Conservation (phyloP, 176 grass and related monocot genomes). For the Rhipidocladum racemiflorum region DNA sequence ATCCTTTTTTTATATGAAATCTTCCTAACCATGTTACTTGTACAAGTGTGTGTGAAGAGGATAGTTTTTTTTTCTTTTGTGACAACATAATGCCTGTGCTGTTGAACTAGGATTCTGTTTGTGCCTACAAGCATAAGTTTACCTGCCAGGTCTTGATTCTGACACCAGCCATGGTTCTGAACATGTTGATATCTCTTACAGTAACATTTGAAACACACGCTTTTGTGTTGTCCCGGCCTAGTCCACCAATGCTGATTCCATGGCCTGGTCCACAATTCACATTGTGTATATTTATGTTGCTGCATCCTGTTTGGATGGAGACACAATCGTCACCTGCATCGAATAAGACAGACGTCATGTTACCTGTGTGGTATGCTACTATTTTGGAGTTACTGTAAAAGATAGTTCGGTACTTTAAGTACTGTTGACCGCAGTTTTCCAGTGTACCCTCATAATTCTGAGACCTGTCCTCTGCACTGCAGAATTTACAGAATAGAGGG, state of each 20-base stretch:
- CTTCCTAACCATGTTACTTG: background rate
- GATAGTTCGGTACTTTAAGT: background rate
- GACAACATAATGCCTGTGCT: background rate
- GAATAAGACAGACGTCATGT: slow-evolving; percentile 16
- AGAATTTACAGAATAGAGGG: slow-evolving; percentile 21
- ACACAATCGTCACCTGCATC: slow-evolving; percentile 83
- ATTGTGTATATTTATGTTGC: slow-evolving; percentile 86
- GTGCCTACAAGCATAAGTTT: slow-evolving; percentile 30
- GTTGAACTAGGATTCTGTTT: slow-evolving; percentile 23
- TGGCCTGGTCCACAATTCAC: slow-evolving; percentile 97
- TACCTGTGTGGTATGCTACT: slow-evolving; percentile 7
- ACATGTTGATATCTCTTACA: slow-evolving; percentile 82
- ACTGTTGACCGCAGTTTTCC: background rate
- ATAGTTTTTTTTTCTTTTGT: background rate
- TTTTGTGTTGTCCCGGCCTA: slow-evolving; percentile 94
- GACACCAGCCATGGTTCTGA: slow-evolving; percentile 88
- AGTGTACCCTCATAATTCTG: slow-evolving; percentile 9
- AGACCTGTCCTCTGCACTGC: slow-evolving; percentile 18
- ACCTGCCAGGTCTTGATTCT: slow-evolving; percentile 99
- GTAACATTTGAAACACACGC: slow-evolving; percentile 98
- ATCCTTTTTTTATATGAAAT: background rate
- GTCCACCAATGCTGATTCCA: slow-evolving; percentile 96
- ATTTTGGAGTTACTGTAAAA: slow-evolving; percentile 26
- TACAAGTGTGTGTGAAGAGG: background rate
- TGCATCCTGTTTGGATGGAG: slow-evolving; percentile 98